phyloP scores from a whole-genome alignment of 2,329 filamentous ascomycete species.

The Verticillium tricorpus region DNA sequence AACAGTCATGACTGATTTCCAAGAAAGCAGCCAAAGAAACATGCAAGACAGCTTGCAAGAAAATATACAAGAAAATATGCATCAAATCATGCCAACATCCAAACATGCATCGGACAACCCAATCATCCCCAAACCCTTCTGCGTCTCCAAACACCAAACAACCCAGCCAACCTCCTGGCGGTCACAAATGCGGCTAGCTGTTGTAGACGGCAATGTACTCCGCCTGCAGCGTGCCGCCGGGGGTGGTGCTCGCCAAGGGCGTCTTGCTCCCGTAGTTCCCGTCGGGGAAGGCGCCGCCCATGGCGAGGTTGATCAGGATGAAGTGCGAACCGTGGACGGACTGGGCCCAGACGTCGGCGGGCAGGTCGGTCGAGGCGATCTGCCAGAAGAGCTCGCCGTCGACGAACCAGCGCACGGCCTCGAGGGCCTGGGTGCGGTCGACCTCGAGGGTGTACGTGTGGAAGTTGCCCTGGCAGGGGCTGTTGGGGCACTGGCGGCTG shows the following conservation, averaged over 20 bases:
- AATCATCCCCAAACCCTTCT: not conserved
- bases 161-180: no score
- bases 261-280: slow-evolving; percentile 6
- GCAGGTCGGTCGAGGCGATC: slow-evolving; percentile 20
- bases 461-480: slow-evolving; percentile 23
- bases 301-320: slow-evolving; percentile 33
- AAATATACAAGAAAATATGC: no score
- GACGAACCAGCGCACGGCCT: slow-evolving; percentile 30
- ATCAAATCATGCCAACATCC: no score
- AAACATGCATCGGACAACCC: no score
- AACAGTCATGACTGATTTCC: no score
- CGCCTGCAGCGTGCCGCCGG: slow-evolving; percentile 11
- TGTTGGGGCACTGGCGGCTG: slow-evolving; percentile 7
- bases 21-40: no score
- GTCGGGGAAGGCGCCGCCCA: slow-evolving; percentile 32
- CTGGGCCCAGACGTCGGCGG: slow-evolving; percentile 23
- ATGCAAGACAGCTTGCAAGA: no score
- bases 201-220: slow-evolving; percentile 17
- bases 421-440: slow-evolving; percentile 23
- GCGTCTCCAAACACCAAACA: not conserved
- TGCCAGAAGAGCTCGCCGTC: slow-evolving; percentile 23
- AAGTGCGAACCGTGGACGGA: slow-evolving; percentile 25
- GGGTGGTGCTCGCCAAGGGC: slow-evolving; percentile 8
- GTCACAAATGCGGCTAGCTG: not conserved
- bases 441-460: slow-evolving; percentile 28